Evolutionary conservation across 2,329 filamentous ascomycete species (phyloP), one percentile per base, ranked within the genome.

Genomic region (Ceratocystis cacaofunesta): DNA sequence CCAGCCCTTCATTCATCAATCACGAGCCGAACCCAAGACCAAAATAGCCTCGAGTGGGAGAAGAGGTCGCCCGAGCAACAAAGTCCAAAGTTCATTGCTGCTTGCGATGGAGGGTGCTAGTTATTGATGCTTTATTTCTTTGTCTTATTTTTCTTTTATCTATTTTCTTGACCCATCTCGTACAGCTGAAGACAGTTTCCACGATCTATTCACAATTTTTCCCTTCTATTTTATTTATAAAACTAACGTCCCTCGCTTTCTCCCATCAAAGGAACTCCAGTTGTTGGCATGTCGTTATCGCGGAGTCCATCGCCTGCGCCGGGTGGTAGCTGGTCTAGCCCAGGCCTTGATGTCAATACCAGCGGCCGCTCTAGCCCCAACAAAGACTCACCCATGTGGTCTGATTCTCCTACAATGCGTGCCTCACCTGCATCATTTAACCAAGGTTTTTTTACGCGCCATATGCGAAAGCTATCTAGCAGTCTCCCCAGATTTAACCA

Each of bases 321-420:
- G 68, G 88, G 88, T 71, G 90, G 90, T 73, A 91, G 91, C 71
- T 96, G 92, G 92, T 85, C 89, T 66, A 94, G 87, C 76, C 90
- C 88, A 65, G 89, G 86, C 69, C 81, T 90, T 72, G 87, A 84
- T 72, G 85, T 88, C 68, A 85, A 84, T 69, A 75, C 78, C 67
- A 89, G 87, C 74, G 87, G 87, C 68, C 82, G 83, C 70, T 84
- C 84, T 46, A 90, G 85, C 73, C 87, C 89, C 17, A 67, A 61
- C 55, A 67, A 67, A 52, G 65, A 67, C 28, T 67, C 55, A 22
- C 55, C 65, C 32, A 50, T 55, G 36, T 67, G 65, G 65, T 46
- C 55, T n/a, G 65, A 67, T 36, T 64, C 62, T 28, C 61, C 65
- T 36, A 63, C 46, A 17, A 67, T 64, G 65, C 62, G 65, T 73